These are phyloP conservation scores for Plectosphaerella cucumerina DNA, from an alignment of 2,329 filamentous ascomycete genomes.

Conservation along the genomic window DNA sequence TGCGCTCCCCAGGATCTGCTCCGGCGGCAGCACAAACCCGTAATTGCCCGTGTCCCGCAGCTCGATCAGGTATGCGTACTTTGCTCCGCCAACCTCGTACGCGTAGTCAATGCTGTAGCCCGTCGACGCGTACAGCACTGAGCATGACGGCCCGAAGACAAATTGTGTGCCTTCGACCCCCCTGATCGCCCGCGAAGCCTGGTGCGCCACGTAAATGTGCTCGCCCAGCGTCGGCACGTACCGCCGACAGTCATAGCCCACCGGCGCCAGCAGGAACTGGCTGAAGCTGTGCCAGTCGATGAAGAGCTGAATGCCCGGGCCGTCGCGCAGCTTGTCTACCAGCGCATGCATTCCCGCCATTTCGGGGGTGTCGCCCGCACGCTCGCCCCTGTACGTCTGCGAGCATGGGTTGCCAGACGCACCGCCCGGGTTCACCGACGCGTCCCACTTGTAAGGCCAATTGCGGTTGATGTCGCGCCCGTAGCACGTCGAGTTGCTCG, in stretches of 20 bases:
- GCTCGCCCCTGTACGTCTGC: conserved; percentile 37
- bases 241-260: conserved; percentile 37
- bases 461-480: conserved; percentile 53
- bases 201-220: conserved; percentile 24
- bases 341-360: conserved; percentile 36
- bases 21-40: conserved; percentile 29
- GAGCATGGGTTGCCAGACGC: conserved; percentile 43
- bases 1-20: conserved; percentile 28
- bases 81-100: conserved; percentile 17
- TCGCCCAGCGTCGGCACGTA: conserved; percentile 32
- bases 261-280: conserved; percentile 36
- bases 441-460: conserved; percentile 45
- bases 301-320: conserved; percentile 36
- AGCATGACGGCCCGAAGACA: conserved; percentile 29
- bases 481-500: conserved; percentile 28
- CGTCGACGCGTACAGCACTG: conserved; percentile 29
- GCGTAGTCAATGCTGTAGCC: conserved; percentile 23
- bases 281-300: conserved; percentile 44
- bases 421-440: conserved; percentile 29
- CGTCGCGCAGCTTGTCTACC: conserved; percentile 23
- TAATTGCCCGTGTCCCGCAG: conserved; percentile 26
- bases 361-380: conserved; percentile 39
- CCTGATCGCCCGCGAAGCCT: conserved; percentile 4
- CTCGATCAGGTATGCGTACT: conserved; percentile 34
- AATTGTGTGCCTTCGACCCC: conserved; percentile 21